These are phyloP conservation scores for Boletus bicolor DNA, from an alignment of 768 basidiomycete species.

Conservation along the genomic window DNA sequence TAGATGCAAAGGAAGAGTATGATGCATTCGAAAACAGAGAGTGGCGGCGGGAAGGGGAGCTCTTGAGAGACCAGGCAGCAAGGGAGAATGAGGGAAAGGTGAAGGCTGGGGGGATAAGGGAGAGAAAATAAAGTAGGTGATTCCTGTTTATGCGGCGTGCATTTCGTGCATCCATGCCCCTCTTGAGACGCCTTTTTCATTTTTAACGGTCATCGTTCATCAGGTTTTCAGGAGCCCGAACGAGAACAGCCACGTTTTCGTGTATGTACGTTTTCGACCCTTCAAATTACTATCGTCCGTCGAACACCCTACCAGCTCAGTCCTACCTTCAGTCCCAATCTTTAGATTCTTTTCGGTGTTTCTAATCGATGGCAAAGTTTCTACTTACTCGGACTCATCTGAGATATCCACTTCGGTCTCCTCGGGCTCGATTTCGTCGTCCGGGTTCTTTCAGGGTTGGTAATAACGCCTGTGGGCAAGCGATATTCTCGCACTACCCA, in stretches of 20 bases:
- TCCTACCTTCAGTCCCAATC: background rate
- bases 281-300: background rate
- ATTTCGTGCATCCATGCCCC: background rate
- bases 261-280: background rate
- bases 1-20: constrained; percentile 79
- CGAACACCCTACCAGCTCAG: background rate
- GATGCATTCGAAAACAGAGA: constrained; percentile 76
- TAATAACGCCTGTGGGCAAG: background rate
- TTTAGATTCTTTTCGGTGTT: background rate
- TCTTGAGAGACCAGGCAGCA: constrained; percentile 22
- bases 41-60: constrained; percentile 75
- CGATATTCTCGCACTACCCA: constrained; percentile 1
- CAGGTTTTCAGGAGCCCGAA: background rate
- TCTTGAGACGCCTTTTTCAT: background rate
- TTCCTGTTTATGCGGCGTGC: background rate
- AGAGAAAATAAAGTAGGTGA: constrained; percentile 25
- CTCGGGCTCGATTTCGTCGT: constrained; percentile 3
- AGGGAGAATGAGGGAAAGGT: constrained; percentile 7
- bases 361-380: background rate
- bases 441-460: constrained; percentile 4
- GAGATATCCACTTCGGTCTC: constrained; percentile 4
- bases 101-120: constrained; percentile 23
- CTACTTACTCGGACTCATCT: constrained; percentile 7
- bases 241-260: background rate
- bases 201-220: background rate